Evolutionary conservation across 495 filamentous ascomycete species (phyloP).

Genomic region (Jackrogersella minutella): DNA sequence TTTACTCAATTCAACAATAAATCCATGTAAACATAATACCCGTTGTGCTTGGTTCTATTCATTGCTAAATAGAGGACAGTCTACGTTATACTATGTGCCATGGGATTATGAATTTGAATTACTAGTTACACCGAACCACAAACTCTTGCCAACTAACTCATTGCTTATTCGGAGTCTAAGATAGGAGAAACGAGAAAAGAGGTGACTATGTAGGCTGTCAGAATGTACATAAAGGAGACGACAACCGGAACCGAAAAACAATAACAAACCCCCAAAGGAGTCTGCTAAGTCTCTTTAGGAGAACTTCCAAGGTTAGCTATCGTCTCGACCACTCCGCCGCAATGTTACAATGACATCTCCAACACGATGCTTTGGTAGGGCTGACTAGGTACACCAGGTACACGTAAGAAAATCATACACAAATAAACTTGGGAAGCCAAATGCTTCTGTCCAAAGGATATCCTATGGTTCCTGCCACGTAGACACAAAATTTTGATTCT

Average conservation of each 20-base stretch:
- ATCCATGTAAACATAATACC: too few species aligned
- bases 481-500: slow-evolving; percentile 30
- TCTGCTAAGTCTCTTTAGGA: not conserved
- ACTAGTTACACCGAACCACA: too few species aligned
- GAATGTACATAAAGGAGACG: slow-evolving; percentile 24
- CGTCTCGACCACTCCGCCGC: not conserved
- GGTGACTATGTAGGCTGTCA: slow-evolving; percentile 1
- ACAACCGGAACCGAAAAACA: slow-evolving; percentile 1
- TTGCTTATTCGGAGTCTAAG: slow-evolving; percentile 3
- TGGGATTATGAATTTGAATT: too few species aligned
- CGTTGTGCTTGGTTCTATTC: too few species aligned
- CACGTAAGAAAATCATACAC: slow-evolving; percentile 1
- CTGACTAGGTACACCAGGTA: not conserved
- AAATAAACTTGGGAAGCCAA: slow-evolving; percentile 4
- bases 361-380: slow-evolving; percentile 4
- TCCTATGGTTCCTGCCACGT: slow-evolving; percentile 7
- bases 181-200: not conserved
- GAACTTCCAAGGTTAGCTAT: not conserved
- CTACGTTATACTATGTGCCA: too few species aligned
- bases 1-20: too few species aligned
- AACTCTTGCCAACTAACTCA: not conserved
- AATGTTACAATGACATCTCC: slow-evolving; percentile 6
- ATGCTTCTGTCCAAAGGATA: slow-evolving; percentile 10
- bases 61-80: too few species aligned
- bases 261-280: too few species aligned